Evolutionary conservation across 2,329 filamentous ascomycete genomes (phyloP).

Genomic region (Arthroderma sp.): DNA sequence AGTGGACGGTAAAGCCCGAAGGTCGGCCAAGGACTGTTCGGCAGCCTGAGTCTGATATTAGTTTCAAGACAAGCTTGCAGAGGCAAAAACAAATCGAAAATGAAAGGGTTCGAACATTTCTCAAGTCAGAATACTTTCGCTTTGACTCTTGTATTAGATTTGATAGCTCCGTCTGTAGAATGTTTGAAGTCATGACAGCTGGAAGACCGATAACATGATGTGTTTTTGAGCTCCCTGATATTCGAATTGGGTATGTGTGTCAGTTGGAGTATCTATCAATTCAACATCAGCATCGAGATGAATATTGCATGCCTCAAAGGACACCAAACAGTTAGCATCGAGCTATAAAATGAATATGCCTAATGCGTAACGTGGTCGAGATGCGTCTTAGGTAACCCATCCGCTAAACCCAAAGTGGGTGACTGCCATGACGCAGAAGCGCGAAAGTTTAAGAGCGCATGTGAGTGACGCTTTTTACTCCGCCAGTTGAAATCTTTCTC

Average conservation of each 20-base stretch:
- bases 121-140: constrained; percentile 79
- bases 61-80: neutral
- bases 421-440: too few relatives aligned
- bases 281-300: too few relatives aligned
- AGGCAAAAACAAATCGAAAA: neutral
- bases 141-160: constrained; percentile 93
- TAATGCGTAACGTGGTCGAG: too few relatives aligned
- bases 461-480: too few relatives aligned
- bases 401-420: too few relatives aligned
- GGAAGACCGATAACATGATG: too few relatives aligned
- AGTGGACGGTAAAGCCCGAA: constrained; percentile 60
- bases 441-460: too few relatives aligned
- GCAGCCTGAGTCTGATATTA: constrained; percentile 49
- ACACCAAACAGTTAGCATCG: too few relatives aligned
- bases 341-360: too few relatives aligned
- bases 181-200: constrained; percentile 71
- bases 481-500: too few relatives aligned
- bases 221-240: neutral
- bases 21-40: constrained; percentile 82
- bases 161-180: constrained; percentile 73
- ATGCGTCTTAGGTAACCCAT: too few relatives aligned
- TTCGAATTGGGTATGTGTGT: constrained; percentile 3
- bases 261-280: constrained; percentile 1
- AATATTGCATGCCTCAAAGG: too few relatives aligned
- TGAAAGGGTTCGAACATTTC: constrained; percentile 40